Percentiles rank a stretch among this genome's conserved stretches.
These are phyloP conservation scores for Candida yuanshanica DNA, from an alignment of 805 yeast species.

Conservation along the genomic window DNA sequence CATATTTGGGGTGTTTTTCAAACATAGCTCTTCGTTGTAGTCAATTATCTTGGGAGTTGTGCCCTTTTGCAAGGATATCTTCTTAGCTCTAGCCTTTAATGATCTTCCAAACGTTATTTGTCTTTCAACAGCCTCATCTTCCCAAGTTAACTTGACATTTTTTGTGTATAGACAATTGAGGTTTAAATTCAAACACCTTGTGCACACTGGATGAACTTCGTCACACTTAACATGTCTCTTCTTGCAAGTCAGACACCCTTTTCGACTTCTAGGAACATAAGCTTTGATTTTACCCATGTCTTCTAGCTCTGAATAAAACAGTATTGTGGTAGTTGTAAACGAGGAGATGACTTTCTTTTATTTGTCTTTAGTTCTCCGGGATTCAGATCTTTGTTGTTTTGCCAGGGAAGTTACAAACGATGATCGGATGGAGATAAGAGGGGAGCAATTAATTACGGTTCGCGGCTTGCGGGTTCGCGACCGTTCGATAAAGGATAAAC, in stretches of 20 bases:
- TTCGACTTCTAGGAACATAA: constrained; percentile 27
- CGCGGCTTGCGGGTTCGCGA: no score
- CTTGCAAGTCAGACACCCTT: constrained; percentile 47
- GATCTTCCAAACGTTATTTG: constrained; percentile 36
- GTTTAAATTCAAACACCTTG: constrained; percentile 23
- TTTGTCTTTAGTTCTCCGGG: no score
- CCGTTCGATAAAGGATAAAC: no score
- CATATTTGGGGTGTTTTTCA: not conserved
- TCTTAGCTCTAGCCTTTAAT: constrained; percentile 16
- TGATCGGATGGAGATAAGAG: no score
- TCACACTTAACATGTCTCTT: constrained; percentile 45
- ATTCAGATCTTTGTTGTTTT: no score
- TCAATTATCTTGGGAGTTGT: not conserved
- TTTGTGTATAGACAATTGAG: constrained; percentile 20
- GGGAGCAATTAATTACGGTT: no score
- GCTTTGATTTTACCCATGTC: constrained; percentile 23
- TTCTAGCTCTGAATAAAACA: no score
- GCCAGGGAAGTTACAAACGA: no score
- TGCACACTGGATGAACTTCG: constrained; percentile 30
- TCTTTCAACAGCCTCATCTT: constrained; percentile 30
- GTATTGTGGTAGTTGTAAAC: no score
- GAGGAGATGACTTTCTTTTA: no score
- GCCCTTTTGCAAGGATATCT: constrained; percentile 1
- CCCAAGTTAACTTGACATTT: constrained; percentile 25
- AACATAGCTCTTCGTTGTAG: not conserved